Percentiles rank a stretch among this genome's conserved stretches.
Evolutionary conservation across 495 filamentous ascomycete genomes (phyloP).

Genomic region (Aspergillus panamensis): DNA sequence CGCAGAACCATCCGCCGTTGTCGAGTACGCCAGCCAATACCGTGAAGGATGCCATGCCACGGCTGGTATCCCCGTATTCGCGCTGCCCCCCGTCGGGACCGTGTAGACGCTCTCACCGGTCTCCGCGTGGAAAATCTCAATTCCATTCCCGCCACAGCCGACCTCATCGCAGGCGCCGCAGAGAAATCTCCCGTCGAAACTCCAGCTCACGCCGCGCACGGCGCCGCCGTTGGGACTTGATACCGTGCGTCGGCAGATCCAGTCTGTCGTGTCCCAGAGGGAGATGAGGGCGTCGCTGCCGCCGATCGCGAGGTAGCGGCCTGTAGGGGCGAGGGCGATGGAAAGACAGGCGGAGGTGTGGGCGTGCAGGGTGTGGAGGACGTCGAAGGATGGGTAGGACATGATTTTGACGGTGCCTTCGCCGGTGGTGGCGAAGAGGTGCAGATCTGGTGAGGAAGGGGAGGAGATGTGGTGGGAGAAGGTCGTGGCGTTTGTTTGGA

Average conservation of each 20-base stretch:
- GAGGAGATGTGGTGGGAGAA: slow-evolving; percentile 65
- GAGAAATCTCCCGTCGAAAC: slow-evolving; percentile 85
- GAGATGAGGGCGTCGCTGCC: slow-evolving; percentile 84
- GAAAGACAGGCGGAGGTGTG: slow-evolving; percentile 77
- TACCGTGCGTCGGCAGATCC: slow-evolving; percentile 82
- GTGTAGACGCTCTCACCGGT: slow-evolving; percentile 81
- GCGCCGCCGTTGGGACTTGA: slow-evolving; percentile 67
- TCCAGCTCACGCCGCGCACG: slow-evolving; percentile 82
- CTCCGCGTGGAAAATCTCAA: slow-evolving; percentile 80
- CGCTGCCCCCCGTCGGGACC: slow-evolving; percentile 62
- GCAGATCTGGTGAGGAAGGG: slow-evolving; percentile 35
- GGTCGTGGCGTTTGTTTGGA: slow-evolving; percentile 76
- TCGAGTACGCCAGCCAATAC: slow-evolving; percentile 89
- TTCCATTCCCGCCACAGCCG: slow-evolving; percentile 43
- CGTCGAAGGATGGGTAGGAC: slow-evolving; percentile 55
- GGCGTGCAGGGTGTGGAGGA: slow-evolving; percentile 65
- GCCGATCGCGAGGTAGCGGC: slow-evolving; percentile 79
- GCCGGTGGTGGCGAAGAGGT: slow-evolving; percentile 74
- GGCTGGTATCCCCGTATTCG: slow-evolving; percentile 48
- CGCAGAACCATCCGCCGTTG: slow-evolving; percentile 70
- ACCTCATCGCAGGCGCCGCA: slow-evolving; percentile 81
- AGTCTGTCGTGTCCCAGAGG: slow-evolving; percentile 89
- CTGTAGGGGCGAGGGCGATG: slow-evolving; percentile 68
- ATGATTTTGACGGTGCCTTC: slow-evolving; percentile 80
- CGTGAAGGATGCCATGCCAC: slow-evolving; percentile 88